These are phyloP conservation scores for Kluyveromyces dobzhanskii DNA, from an alignment of 805 yeast genomes.

Conservation along the genomic window DNA sequence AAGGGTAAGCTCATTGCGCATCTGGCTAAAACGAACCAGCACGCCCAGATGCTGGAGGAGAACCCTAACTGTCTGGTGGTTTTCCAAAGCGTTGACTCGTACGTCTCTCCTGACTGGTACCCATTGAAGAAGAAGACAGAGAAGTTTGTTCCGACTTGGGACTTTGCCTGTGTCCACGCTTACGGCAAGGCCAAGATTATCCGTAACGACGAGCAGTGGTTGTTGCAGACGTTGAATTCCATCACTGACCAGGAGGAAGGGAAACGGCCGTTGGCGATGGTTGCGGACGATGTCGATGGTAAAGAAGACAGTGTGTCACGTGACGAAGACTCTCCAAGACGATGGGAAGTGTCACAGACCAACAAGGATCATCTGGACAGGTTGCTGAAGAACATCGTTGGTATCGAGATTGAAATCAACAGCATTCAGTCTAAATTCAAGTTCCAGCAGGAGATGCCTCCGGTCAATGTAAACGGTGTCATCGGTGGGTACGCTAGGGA, in stretches of 20 bases:
- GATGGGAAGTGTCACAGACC: conserved; percentile 53
- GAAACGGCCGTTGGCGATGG: conserved; percentile 24
- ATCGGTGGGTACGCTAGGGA: conserved; percentile 38
- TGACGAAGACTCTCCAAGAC: conserved; percentile 7
- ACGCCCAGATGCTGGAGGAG: conserved; percentile 33
- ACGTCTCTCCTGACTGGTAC: conserved; percentile 54
- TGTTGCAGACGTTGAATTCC: conserved; percentile 35
- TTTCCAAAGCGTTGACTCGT: conserved; percentile 44
- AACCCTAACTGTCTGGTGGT: conserved; percentile 39
- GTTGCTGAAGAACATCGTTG: conserved; percentile 44
- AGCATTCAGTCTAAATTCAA: conserved; percentile 46
- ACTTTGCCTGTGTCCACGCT: conserved; percentile 48
- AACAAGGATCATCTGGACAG: conserved; percentile 39
- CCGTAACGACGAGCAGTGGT: conserved; percentile 38
- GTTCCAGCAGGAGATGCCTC: conserved; percentile 43
- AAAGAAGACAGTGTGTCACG: too few species aligned
- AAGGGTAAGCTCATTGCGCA: conserved; percentile 40
- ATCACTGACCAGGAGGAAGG: conserved; percentile 43
- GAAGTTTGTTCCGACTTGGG: conserved; percentile 67
- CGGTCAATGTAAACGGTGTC: conserved; percentile 44
- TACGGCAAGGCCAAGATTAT: conserved; percentile 41
- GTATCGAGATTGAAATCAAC: conserved; percentile 44
- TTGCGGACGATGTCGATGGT: conserved; percentile 10
- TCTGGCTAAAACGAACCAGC: conserved; percentile 45
- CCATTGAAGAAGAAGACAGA: conserved; percentile 47